Base-by-base conservation (phyloP, 805 yeast genomes). In the Ogataea philodendri region DNA sequence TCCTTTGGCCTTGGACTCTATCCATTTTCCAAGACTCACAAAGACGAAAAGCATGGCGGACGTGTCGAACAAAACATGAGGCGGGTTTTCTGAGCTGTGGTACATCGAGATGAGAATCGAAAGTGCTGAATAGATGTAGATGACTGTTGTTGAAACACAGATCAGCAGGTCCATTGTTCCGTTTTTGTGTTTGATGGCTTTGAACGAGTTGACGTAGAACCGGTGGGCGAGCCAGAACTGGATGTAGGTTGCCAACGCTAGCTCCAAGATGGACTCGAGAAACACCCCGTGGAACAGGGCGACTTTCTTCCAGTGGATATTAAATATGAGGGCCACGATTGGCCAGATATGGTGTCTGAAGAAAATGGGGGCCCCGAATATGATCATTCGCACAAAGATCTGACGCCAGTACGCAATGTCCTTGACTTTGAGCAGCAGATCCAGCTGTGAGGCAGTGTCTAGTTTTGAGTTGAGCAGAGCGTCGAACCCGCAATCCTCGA, bases 81-180 rank as follows among this genome's bases (percentile, higher is more conserved):
- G 94, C 5, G 80, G 71, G 34, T 56, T 54, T 0, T 57, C 53
- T 7, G 60, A 59, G n/a, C 70, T 65, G 18, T 59, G 52, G 54
- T 72, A 47, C 13, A 77, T 63, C 7, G 76, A 67, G 22, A 68
- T 58, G 1, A 72, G 19, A 43, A 87, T 75, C 0, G 93, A 73
- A 16, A 76, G 57, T 1, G 83, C 55, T 1, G 97, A 88, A 51
- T 85, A 90, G 5, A 66, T 30, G 54, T 77, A 93, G 4, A 96
- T 85, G 15, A 84, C 77, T 31, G 81, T 62, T 0, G 96, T 88
- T 3, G 97, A 86, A 14, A 84, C 67, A 34, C 84, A 79, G 22
- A 93, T 88, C 41, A 93, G 67, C 2, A 90, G 84, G 60, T 93
- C 98, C 98, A 93, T 94, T 6, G 90, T 87, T 7, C 81, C 81